phyloP scores from a whole-genome alignment of 345 rosid genomes.

The Dovyalis caffra region DNA sequence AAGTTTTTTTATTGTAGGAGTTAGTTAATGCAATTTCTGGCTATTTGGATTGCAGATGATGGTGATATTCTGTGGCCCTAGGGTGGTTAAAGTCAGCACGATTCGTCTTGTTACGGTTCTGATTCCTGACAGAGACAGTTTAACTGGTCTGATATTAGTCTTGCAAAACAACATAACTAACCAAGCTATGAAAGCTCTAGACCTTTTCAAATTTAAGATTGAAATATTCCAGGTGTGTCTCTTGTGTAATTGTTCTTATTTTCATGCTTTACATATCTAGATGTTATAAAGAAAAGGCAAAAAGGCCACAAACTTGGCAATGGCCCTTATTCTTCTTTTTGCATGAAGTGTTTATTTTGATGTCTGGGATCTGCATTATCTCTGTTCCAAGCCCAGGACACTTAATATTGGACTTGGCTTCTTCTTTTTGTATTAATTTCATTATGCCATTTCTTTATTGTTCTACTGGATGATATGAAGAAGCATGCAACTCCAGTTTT shows the following conservation, averaged over 20 bases:
- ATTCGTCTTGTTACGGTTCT: constrained; percentile 57
- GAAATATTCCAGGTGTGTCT: constrained; percentile 76
- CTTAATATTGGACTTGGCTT: neutral
- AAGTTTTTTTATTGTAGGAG: neutral
- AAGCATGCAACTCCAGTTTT: neutral
- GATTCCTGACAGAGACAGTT: constrained; percentile 53
- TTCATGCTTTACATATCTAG: neutral
- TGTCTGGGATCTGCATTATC: neutral
- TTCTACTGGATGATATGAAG: neutral
- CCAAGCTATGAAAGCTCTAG: constrained; percentile 74
- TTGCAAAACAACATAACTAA: constrained; percentile 70
- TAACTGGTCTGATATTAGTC: constrained; percentile 64
- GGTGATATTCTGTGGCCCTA: constrained; percentile 67
- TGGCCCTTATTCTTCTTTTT: no score
- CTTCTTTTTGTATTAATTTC: no score
- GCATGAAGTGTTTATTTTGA: neutral
- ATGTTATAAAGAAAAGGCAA: neutral
- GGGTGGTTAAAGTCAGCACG: constrained; percentile 57
- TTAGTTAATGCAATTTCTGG: no score
- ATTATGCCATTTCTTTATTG: neutral
- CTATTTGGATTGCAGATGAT: constrained; percentile 46
- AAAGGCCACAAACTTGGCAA: no score
- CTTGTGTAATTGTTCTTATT: neutral
- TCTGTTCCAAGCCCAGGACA: neutral
- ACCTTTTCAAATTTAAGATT: constrained; percentile 71